These are phyloP conservation scores for Colletotrichum orbiculare DNA, from an alignment of 2,329 filamentous ascomycete genomes.

Conservation along the genomic window DNA sequence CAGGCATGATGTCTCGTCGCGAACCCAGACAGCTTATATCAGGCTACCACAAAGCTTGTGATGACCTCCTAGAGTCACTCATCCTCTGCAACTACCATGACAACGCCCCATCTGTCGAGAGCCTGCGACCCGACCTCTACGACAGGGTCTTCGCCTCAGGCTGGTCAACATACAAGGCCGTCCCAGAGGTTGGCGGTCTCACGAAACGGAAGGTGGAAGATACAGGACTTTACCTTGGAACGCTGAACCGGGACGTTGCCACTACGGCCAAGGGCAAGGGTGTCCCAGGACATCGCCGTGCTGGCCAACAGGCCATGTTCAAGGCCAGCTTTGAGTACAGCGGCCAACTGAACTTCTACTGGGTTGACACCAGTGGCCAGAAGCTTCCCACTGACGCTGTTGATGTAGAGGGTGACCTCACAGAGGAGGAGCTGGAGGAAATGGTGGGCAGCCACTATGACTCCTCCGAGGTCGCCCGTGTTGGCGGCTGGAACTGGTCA, in stretches of 20 bases:
- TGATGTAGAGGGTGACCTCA: conserved; percentile 11
- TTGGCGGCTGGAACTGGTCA: conserved; percentile 23
- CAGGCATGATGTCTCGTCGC: no score
- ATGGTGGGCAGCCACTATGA: conserved; percentile 21
- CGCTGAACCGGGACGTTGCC: conserved; percentile 22
- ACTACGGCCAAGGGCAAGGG: not conserved
- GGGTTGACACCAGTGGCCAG: conserved; percentile 27
- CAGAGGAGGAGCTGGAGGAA: not conserved
- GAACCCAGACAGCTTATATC: no score
- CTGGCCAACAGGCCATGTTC: conserved; percentile 9
- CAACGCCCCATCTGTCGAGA: no score
- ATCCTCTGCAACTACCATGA: no score
- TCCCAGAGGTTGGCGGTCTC: not conserved
- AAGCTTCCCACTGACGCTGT: conserved; percentile 8
- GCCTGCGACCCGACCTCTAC: no score
- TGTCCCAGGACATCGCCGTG: conserved; percentile 21
- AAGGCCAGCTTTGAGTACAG: conserved; percentile 18
- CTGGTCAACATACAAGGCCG: conserved; percentile 13
- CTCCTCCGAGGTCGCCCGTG: conserved; percentile 17
- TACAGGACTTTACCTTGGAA: conserved; percentile 20
- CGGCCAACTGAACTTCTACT: conserved; percentile 18
- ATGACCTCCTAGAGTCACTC: no score
- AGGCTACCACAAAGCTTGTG: no score
- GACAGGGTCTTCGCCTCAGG: not conserved
- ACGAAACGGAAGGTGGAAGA: conserved; percentile 25